Evolutionary conservation across 1,284 basidiomycete species (phyloP).

Genomic region (Apiotrichum montevideense): DNA sequence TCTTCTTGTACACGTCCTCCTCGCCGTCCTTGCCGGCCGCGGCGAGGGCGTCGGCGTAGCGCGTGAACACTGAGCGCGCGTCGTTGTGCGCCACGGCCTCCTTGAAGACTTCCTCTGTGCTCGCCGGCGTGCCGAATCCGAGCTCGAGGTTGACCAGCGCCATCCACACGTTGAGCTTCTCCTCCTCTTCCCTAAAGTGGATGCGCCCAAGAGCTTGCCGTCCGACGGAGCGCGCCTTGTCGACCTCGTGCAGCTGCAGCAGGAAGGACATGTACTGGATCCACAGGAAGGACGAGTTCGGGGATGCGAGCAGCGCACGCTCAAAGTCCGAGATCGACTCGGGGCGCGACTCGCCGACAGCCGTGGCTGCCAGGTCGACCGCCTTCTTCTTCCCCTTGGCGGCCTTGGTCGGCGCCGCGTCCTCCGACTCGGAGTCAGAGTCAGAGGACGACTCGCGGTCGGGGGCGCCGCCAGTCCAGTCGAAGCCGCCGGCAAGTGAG

Average conservation of each 20-base stretch:
- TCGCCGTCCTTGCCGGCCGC: constrained; percentile 75
- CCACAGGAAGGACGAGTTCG: constrained; percentile 97
- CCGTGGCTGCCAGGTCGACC: constrained; percentile 74
- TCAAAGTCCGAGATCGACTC: constrained; percentile 93
- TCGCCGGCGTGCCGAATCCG: constrained; percentile 78
- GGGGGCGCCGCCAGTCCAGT: constrained; percentile 49
- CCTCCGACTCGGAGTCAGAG: constrained; percentile 52
- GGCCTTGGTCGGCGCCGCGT: constrained; percentile 11
- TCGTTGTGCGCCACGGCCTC: constrained; percentile 89
- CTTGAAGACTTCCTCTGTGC: constrained; percentile 72
- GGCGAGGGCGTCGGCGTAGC: constrained; percentile 77
- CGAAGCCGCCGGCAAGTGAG: constrained; percentile 50
- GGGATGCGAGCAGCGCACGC: constrained; percentile 85
- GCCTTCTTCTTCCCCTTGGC: constrained; percentile 53
- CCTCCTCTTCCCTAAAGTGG: constrained; percentile 91
- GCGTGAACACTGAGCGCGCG: constrained; percentile 79
- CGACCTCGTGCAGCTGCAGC: constrained; percentile 87
- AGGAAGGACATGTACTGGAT: constrained; percentile 99
- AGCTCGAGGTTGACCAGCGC: constrained; percentile 94
- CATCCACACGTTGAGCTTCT: constrained; percentile 97
- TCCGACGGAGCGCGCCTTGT: constrained; percentile 84
- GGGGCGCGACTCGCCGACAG: constrained; percentile 68
- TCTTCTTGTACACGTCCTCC: constrained; percentile 75
- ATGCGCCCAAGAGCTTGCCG: constrained; percentile 80
- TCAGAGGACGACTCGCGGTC: constrained; percentile 50